phyloP scores from a whole-genome alignment of 2,329 filamentous ascomycete species.

The Clonostachys sp. region DNA sequence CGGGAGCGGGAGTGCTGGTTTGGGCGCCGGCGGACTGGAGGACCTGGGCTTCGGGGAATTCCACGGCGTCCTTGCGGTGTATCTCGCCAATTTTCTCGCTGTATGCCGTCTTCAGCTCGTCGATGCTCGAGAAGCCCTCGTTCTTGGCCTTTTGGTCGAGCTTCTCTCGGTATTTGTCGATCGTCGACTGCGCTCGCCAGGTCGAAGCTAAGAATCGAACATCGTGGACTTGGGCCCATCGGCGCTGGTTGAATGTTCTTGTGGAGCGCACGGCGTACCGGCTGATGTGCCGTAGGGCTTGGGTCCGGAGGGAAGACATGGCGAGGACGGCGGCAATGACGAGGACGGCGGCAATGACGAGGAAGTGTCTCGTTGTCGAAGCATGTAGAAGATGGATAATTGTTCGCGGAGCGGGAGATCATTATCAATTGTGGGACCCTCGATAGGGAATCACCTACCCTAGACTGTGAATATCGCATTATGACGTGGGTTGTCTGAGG shows the following conservation, averaged over 20 bases:
- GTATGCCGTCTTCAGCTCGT: constrained; percentile 77
- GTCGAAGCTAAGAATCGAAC: constrained; percentile 85
- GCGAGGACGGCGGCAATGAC: background rate
- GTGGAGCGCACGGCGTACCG: constrained; percentile 12
- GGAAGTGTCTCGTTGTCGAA: too few relatives aligned
- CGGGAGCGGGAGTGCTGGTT: background rate
- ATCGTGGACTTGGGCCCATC: constrained; percentile 91
- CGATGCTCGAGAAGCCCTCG: constrained; percentile 65
- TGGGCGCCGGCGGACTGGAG: constrained; percentile 2
- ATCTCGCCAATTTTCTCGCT: constrained; percentile 74
- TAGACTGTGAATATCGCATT: too few relatives aligned
- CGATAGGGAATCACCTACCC: too few relatives aligned
- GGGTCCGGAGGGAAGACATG: constrained; percentile 46
- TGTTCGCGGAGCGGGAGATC: too few relatives aligned
- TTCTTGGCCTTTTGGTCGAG: constrained; percentile 75
- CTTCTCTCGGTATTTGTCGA: constrained; percentile 85
- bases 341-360: too few relatives aligned
- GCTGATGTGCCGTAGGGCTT: constrained; percentile 41
- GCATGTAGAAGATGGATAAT: too few relatives aligned
- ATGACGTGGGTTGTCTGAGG: too few relatives aligned
- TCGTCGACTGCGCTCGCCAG: constrained; percentile 58
- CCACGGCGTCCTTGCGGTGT: constrained; percentile 60
- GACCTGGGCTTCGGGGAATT: constrained; percentile 20
- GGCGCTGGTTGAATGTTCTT: constrained; percentile 53
- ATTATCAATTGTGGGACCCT: too few relatives aligned